Conservation (phyloP, 2,329 filamentous ascomycete genomes). For the Aspergillus sp. region DNA sequence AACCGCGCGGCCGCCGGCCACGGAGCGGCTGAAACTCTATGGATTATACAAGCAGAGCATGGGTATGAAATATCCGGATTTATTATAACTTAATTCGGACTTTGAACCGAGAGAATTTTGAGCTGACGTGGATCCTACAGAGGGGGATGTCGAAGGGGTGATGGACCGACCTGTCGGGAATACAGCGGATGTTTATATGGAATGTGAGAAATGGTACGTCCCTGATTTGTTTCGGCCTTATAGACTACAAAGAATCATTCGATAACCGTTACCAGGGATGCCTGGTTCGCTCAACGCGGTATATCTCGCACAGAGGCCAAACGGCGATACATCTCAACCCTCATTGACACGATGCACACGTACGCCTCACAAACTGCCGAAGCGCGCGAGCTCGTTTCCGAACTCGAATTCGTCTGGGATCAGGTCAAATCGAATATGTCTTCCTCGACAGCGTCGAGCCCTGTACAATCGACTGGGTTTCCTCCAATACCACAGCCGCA, state of each 20-base stretch:
- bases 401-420: conserved; percentile 99
- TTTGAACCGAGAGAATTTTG: not conserved
- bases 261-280: conserved; percentile 62
- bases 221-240: not conserved
- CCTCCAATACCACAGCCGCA: conserved; percentile 32
- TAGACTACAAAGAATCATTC: not conserved
- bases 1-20: conserved; percentile 79
- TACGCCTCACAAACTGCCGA: conserved; percentile 83
- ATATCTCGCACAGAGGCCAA: conserved; percentile 90
- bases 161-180: conserved; percentile 74
- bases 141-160: conserved; percentile 91
- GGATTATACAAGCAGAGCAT: conserved; percentile 98
- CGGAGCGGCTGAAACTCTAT: conserved; percentile 87
- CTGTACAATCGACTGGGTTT: conserved; percentile 30
- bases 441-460: conserved; percentile 49
- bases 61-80: conserved; percentile 49
- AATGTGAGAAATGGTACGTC: conserved; percentile 65
- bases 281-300: conserved; percentile 86
- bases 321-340: conserved; percentile 84
- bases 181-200: conserved; percentile 52
- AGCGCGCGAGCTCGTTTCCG: conserved; percentile 80
- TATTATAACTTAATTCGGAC: not conserved
- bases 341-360: conserved; percentile 95
- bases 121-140: conserved; percentile 42
- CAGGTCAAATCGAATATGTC: conserved; percentile 85